phyloP scores from a whole-genome alignment of 2,329 filamentous ascomycete genomes.

The Diaporthe capsici region DNA sequence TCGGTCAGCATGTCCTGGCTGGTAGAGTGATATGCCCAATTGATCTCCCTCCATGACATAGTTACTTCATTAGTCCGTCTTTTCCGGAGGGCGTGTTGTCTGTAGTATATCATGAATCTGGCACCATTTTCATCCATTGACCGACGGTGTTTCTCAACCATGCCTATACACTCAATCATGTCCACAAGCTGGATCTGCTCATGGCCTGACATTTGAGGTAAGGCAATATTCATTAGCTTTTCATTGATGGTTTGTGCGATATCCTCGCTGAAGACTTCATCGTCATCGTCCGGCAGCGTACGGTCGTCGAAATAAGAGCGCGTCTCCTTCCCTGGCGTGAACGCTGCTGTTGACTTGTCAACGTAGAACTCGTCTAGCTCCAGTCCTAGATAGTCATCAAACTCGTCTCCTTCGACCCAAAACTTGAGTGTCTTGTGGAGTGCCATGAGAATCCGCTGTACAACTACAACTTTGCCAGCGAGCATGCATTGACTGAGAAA shows the following conservation, averaged over 20 bases:
- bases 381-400: constrained; percentile 84
- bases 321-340: constrained; percentile 49
- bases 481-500: constrained; percentile 90
- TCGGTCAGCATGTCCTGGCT: constrained; percentile 93
- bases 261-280: constrained; percentile 78
- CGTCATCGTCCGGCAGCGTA: constrained; percentile 63
- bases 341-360: constrained; percentile 41
- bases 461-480: constrained; percentile 79
- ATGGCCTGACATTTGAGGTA: constrained; percentile 85
- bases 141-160: constrained; percentile 87
- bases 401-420: constrained; percentile 82
- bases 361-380: constrained; percentile 72
- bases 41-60: constrained; percentile 84
- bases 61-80: constrained; percentile 74
- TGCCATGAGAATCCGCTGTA: constrained; percentile 79
- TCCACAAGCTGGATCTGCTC: constrained; percentile 90
- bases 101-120: constrained; percentile 89
- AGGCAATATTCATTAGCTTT: constrained; percentile 79
- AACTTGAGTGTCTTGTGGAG: constrained; percentile 86
- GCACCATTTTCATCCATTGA: constrained; percentile 93
- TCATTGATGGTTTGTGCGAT: constrained; percentile 80
- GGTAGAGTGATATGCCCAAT: constrained; percentile 86
- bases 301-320: constrained; percentile 56
- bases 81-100: constrained; percentile 81
- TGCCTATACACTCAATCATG: constrained; percentile 86